Evolutionary conservation across 805 yeast species (phyloP).

Genomic region (Yamadazyma olivae): DNA sequence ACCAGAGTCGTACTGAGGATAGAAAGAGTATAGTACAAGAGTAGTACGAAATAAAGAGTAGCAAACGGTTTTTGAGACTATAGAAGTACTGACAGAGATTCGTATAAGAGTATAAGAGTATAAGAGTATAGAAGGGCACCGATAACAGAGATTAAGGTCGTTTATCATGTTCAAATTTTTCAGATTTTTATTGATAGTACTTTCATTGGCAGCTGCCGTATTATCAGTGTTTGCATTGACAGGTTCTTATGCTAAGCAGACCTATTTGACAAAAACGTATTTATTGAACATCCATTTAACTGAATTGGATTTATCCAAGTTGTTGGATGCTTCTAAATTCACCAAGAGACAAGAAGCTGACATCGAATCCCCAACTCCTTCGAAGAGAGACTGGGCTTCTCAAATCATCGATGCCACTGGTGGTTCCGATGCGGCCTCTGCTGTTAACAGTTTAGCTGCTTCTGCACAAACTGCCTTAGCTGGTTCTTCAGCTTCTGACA

Average conservation of each 20-base stretch:
- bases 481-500: constrained; percentile 1
- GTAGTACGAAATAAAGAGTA: too few relatives aligned
- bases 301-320: constrained; percentile 27
- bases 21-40: too few relatives aligned
- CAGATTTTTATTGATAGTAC: constrained; percentile 28
- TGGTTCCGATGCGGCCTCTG: constrained; percentile 3
- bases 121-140: too few relatives aligned
- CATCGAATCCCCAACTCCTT: constrained; percentile 5
- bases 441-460: background rate
- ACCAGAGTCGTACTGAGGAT: too few relatives aligned
- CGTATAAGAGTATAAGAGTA: too few relatives aligned
- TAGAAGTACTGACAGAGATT: too few relatives aligned
- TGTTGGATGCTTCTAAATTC: constrained; percentile 19
- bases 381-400: constrained; percentile 13
- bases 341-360: constrained; percentile 9
- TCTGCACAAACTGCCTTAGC: constrained; percentile 10
- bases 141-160: too few relatives aligned
- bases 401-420: constrained; percentile 12
- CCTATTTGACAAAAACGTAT: constrained; percentile 33
- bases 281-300: constrained; percentile 34
- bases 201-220: constrained; percentile 29
- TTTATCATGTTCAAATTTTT: constrained; percentile 34
- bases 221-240: constrained; percentile 34
- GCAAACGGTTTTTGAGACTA: too few relatives aligned
- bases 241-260: constrained; percentile 35